Base-by-base conservation (phyloP, 441 rosid species). In the Geranium incanum region DNA sequence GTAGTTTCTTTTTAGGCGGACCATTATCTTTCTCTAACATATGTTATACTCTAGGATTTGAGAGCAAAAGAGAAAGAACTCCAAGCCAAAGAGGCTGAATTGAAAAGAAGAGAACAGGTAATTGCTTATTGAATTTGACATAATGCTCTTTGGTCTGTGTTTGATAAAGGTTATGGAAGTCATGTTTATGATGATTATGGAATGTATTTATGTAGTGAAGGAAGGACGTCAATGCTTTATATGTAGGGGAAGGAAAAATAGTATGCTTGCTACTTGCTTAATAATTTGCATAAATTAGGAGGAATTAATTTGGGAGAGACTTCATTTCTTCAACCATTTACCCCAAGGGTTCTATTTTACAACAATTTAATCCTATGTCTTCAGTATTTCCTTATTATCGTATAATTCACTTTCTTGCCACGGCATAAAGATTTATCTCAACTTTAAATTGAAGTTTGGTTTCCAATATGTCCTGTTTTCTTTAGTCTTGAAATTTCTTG, bases 1-100 rank as follows among this genome's bases (percentile, higher is more conserved):
- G 71, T 52, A 19, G 18, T 21, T 68, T 6, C 71, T n/a, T 36
- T 59, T 57, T 64, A 50, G 68, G 36, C 43, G 36, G 23, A 28
- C 50, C 55, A 18, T 50, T 33, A 57, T 36, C 55, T 41, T 66
- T 36, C 59, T 74, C 70, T 48, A 62, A 37, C 11, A 15, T 11
- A 19, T 5, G 16, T 70, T 66, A 72, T 69, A 13, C 50, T 12
- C 65, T 79, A 95, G 99, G 97, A 90, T 84, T 75, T 92, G 16
- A 88, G 83, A 83, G 83, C 88, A 21, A 92, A 81, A 83, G 97
- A 95, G 83, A 90, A 81, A 90, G 97, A 89, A 75, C 99, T 95
- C 70, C 92, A 87, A 67, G 94, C 96, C 73, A 95, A 85, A 79
- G 99, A 95, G 86, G 96, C 96, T n/a, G 97, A 92, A 80, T 45